Percentiles rank a stretch among this genome's conserved stretches.
Evolutionary conservation across 2,329 filamentous ascomycete genomes (phyloP).

Genomic region (Tolypocladium tropicale): DNA sequence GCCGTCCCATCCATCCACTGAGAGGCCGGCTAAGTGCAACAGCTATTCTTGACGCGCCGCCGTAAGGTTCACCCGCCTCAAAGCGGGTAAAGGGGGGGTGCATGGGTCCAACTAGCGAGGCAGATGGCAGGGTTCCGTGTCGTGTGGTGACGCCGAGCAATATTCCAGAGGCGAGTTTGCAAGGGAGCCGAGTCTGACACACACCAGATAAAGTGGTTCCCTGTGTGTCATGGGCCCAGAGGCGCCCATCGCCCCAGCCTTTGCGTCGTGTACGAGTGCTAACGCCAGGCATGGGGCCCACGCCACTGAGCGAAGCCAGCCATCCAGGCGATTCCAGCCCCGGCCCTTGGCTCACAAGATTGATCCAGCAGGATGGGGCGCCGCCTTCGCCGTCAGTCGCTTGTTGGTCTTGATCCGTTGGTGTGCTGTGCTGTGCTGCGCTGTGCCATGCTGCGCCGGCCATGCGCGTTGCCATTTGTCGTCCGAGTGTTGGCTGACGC

Average conservation of each 20-base stretch:
- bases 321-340: conserved; percentile 7
- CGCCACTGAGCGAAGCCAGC: conserved; percentile 5
- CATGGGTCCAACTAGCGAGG: conserved; percentile 16
- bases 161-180: conserved; percentile 34
- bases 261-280: conserved; percentile 19
- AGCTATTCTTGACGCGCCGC: conserved; percentile 33
- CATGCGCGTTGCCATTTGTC: neutral
- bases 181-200: conserved; percentile 33
- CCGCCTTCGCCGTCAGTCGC: neutral
- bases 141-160: conserved; percentile 35
- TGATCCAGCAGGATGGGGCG: neutral
- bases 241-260: conserved; percentile 11
- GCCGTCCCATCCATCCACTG: neutral
- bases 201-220: conserved; percentile 31
- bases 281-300: conserved; percentile 12
- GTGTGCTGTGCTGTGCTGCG: neutral
- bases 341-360: conserved; percentile 1
- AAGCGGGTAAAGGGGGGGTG: conserved; percentile 4
- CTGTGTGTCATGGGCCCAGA: conserved; percentile 16
- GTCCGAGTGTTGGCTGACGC: neutral
- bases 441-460: neutral
- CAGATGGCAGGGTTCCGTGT: conserved; percentile 22
- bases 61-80: conserved; percentile 22
- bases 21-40: conserved; percentile 20
- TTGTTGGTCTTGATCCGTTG: neutral